Percentiles rank a stretch among this genome's conserved stretches.
Conservation (phyloP, 345 rosid species). For the Camelina neglecta region DNA sequence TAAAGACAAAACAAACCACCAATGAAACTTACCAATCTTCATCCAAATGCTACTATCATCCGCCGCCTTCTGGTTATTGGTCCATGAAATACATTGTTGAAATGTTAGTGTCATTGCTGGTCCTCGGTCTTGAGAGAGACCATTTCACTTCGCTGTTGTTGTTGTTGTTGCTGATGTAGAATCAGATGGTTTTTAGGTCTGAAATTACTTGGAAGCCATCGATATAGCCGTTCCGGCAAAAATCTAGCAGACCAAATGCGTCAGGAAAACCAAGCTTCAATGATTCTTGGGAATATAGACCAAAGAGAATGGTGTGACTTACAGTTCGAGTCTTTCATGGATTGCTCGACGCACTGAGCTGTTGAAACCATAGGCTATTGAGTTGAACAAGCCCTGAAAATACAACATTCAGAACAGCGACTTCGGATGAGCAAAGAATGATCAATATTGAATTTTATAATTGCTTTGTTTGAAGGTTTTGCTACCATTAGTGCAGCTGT, state of each 20-base stretch:
- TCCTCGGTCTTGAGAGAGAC: conserved; percentile 70
- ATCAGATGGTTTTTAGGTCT: conserved; percentile 50
- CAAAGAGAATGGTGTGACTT: conserved; percentile 47
- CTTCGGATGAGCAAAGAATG: conserved; percentile 19
- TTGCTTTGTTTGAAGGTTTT: conserved; percentile 24
- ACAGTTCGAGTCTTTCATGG: conserved; percentile 83
- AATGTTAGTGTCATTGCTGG: conserved; percentile 53
- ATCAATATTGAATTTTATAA: background rate
- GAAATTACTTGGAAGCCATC: conserved; percentile 61
- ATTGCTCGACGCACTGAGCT: conserved; percentile 88
- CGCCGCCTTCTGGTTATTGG: background rate
- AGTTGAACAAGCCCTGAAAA: conserved; percentile 89
- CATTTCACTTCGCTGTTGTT: conserved; percentile 74
- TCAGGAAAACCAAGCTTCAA: background rate
- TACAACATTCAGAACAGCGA: background rate
- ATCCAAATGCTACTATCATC: background rate
- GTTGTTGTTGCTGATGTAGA: conserved; percentile 48
- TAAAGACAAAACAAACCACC: background rate
- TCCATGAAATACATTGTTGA: conserved; percentile 2
- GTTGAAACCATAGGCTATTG: conserved; percentile 94
- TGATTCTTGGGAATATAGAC: conserved; percentile 1
- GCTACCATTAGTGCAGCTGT: conserved; percentile 93
- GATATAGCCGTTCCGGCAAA: conserved; percentile 72
- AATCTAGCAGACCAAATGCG: conserved; percentile 50
- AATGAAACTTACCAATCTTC: conserved; percentile 14